Base-by-base conservation (phyloP, 2,329 filamentous ascomycete species). In the Hortaea werneckii region DNA sequence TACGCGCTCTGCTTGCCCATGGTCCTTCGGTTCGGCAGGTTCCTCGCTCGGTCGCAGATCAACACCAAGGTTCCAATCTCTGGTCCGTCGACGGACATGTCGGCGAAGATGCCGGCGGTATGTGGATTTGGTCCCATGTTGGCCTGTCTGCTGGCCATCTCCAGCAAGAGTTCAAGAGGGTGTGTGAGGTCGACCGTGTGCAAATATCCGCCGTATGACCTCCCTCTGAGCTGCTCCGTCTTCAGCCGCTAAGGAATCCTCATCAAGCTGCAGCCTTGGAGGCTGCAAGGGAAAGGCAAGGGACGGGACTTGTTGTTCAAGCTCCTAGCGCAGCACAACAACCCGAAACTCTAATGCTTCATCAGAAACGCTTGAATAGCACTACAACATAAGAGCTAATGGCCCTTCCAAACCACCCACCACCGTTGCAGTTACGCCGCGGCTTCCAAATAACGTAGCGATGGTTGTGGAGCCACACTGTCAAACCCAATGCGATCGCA, bases 1-100 rank as follows among this genome's bases (percentile, higher is more conserved):
- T 96, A 98, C 0, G 92, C 90, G 64, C 96, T 89, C 70, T 98
- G 92, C 70, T 98, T 98, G 46, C 92, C 92, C 74, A 98, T 95
- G 5, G 88, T 92, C 73, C 94, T 94, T 57, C 88, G 74, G 69
- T 98, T 98, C 42, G 92, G 92, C 56, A 98, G 71, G 65, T 98
- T 98, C 78, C 95, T 96, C 43, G 89, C 92, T 56, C 89, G 79
- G 70, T 98, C 92, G 60, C 96, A 80, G 58, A 98, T 83, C 47
- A 88, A 78, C 40, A 98, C 87, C 56, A 98, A 74, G 1, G 89
- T 96, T 55, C 92, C 92, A 60, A 98, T 95, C 49, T 86, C 76
- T 3, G 92, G 90, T 1, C 92, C 92, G 64, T 96, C 90, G 47
- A 94, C 79, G 13, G 82, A 86, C 82, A 94, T 88, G 68, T 95